Evolutionary conservation across 169 alveolate genomes (phyloP).

Genomic region (Plasmodium berghei): DNA sequence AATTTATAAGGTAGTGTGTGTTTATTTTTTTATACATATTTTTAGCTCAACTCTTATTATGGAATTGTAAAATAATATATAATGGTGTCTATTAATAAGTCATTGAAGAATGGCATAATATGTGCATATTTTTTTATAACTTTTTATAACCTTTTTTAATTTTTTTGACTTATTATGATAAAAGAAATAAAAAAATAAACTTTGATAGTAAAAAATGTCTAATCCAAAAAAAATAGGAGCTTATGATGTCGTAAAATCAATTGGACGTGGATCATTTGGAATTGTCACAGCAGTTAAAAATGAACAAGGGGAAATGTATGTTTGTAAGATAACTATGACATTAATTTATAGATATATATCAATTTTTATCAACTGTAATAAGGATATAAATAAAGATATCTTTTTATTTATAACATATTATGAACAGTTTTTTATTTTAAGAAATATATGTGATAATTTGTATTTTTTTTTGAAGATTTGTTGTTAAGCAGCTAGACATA

Average conservation of each 20-base stretch:
- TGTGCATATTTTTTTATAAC: too few species aligned
- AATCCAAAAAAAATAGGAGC: conserved; percentile 52
- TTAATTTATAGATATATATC: too few species aligned
- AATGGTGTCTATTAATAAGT: too few species aligned
- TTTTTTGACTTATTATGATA: neutral
- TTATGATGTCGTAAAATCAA: conserved; percentile 68
- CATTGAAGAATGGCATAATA: too few species aligned
- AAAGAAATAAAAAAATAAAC: neutral
- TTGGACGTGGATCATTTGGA: conserved; percentile 76
- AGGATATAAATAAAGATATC: neutral
- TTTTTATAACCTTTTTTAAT: too few species aligned
- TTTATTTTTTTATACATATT: too few species aligned
- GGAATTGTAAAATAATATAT: too few species aligned
- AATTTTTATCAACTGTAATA: too few species aligned
- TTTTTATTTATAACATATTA: neutral
- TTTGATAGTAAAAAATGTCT: conserved; percentile 47
- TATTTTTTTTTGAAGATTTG: conserved; percentile 37
- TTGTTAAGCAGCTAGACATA: conserved; percentile 70
- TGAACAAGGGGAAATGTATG: conserved; percentile 48
- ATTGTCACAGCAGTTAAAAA: conserved; percentile 71
- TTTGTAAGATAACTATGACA: neutral
- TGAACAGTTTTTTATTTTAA: neutral
- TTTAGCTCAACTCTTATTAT: too few species aligned
- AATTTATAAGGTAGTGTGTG: too few species aligned
- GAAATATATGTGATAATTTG: neutral